phyloP scores from a whole-genome alignment of 1,139 yeast genomes.

The Meyerozyma smithsonii region DNA sequence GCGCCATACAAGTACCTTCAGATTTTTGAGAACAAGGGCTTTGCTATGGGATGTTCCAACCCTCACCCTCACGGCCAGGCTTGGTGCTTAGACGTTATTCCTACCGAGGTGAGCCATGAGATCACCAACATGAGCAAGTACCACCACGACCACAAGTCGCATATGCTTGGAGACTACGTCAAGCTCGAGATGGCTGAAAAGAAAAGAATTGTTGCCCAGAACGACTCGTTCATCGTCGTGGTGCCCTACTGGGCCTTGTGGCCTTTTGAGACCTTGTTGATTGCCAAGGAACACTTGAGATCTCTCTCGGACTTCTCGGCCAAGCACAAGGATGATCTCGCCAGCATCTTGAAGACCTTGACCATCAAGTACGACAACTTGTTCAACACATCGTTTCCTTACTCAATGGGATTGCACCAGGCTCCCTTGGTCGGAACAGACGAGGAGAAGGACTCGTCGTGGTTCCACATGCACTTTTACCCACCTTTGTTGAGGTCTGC shows the following conservation, averaged over 20 bases:
- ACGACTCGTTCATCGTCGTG: constrained; percentile 62
- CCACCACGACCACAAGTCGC: constrained; percentile 37
- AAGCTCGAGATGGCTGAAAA: constrained; percentile 47
- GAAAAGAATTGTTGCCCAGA: constrained; percentile 52
- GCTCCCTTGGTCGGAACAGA: constrained; percentile 49
- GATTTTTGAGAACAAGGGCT: constrained; percentile 74
- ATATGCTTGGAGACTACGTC: constrained; percentile 64
- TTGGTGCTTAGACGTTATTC: constrained; percentile 66
- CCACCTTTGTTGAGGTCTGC: constrained; percentile 76
- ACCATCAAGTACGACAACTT: constrained; percentile 70
- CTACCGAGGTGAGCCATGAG: constrained; percentile 66
- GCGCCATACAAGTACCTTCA: constrained; percentile 60
- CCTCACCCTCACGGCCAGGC: constrained; percentile 83
- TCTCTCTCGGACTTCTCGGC: constrained; percentile 48
- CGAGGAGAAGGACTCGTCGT: constrained; percentile 39
- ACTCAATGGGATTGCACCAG: constrained; percentile 80
- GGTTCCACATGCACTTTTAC: constrained; percentile 76
- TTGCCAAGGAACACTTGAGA: constrained; percentile 51
- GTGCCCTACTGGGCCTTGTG: constrained; percentile 84
- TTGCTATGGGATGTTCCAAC: constrained; percentile 80
- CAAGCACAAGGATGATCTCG: constrained; percentile 52
- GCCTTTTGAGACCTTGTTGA: constrained; percentile 72
- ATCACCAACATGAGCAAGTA: constrained; percentile 49
- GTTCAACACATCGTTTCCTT: constrained; percentile 68
- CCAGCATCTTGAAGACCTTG: constrained; percentile 47